A percentile compares a stretch with the other conserved stretches of the same genome.
Evolutionary conservation across 2,329 filamentous ascomycete species (phyloP).

Genomic region (Myriosclerotinia duriaeana): DNA sequence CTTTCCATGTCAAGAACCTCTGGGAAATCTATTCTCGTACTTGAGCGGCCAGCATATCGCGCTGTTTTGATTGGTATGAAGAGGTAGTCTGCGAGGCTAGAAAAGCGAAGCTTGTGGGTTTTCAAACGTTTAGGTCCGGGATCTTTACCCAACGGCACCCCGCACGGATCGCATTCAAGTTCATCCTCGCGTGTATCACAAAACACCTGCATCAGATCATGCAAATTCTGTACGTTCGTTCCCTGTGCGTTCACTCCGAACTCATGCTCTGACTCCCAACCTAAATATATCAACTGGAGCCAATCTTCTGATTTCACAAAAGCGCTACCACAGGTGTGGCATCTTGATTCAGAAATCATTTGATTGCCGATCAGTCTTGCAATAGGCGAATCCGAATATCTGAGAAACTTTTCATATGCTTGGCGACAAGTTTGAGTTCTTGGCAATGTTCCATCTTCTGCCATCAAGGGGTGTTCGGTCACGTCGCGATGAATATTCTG

Average conservation of each 20-base stretch:
- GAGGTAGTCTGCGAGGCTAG: conserved; percentile 17
- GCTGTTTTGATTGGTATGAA: conserved; percentile 1
- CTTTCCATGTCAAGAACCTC: conserved; percentile 15
- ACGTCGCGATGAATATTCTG: conserved; percentile 10
- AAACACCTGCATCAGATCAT: neutral
- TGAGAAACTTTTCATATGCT: conserved; percentile 1
- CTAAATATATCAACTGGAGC: neutral
- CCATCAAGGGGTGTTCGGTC: too few species aligned
- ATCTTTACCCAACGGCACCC: too few species aligned
- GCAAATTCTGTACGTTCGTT: neutral
- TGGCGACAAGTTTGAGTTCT: conserved; percentile 17
- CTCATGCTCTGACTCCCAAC: too few species aligned
- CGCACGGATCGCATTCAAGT: conserved; percentile 6
- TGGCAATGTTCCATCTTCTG: neutral
- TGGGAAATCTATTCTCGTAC: conserved; percentile 2
- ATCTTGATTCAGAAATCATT: neutral
- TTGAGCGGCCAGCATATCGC: neutral
- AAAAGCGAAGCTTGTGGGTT: neutral
- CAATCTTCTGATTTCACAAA: neutral
- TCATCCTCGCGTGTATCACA: neutral
- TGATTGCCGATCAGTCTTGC: conserved; percentile 2
- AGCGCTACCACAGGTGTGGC: neutral
- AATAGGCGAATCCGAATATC: neutral
- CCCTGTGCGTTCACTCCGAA: neutral
- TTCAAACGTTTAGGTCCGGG: neutral